Conservation (phyloP, 352 stramenopile genomes). For the Aphanomyces astaci region DNA sequence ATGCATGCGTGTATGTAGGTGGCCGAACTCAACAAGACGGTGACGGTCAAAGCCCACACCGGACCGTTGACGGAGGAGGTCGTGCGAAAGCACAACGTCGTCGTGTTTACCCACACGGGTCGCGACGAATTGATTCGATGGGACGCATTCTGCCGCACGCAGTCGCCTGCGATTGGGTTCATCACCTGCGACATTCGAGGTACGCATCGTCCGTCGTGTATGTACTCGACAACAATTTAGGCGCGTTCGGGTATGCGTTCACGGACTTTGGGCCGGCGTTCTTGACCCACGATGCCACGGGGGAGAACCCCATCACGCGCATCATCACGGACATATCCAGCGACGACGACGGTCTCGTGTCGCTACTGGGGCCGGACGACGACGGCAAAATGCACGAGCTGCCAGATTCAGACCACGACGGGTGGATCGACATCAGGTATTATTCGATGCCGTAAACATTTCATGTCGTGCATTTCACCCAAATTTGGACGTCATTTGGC, state of each 20-base stretch:
- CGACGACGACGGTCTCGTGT: constrained; percentile 65
- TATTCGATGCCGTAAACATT: background rate
- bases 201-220: constrained; percentile 30
- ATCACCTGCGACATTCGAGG: constrained; percentile 72
- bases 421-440: constrained; percentile 63
- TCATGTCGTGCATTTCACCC: no score
- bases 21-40: constrained; percentile 89
- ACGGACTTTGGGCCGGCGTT: constrained; percentile 77
- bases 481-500: no score
- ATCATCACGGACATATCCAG: constrained; percentile 85
- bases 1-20: constrained; percentile 31
- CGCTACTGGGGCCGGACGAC: constrained; percentile 68
- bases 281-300: constrained; percentile 67
- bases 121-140: constrained; percentile 75
- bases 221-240: constrained; percentile 3
- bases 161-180: constrained; percentile 71
- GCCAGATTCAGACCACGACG: constrained; percentile 76
- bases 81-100: constrained; percentile 59
- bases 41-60: constrained; percentile 64
- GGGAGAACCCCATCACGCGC: constrained; percentile 73
- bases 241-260: constrained; percentile 35
- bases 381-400: constrained; percentile 86
- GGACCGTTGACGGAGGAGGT: constrained; percentile 39
- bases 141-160: constrained; percentile 83
- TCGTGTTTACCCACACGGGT: constrained; percentile 80